phyloP scores from a whole-genome alignment of 441 rosid species.

The Corymbia calophylla region DNA sequence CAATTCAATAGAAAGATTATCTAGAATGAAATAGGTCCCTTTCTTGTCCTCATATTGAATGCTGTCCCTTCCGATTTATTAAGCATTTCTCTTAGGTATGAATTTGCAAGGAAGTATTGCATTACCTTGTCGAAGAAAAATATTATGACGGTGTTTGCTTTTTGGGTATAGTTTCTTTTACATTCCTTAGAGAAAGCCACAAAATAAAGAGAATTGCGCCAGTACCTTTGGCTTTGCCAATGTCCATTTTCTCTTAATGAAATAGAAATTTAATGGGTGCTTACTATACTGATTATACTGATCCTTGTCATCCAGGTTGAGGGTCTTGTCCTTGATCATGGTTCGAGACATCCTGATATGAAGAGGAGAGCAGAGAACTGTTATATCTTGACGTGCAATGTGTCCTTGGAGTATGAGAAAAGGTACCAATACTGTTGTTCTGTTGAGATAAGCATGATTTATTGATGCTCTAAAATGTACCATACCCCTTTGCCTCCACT shows the following conservation, averaged over 20 bases:
- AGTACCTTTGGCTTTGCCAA: not conserved
- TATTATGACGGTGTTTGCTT: not conserved
- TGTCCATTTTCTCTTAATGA: not conserved
- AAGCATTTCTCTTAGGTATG: not conserved
- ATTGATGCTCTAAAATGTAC: not conserved
- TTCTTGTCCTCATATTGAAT: not conserved
- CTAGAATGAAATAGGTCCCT: not conserved
- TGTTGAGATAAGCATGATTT: not conserved
- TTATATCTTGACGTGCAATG: conserved; percentile 90
- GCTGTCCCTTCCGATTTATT: not conserved
- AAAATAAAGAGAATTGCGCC: not conserved
- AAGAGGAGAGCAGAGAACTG: conserved; percentile 95
- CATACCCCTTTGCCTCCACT: not conserved
- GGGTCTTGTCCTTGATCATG: conserved; percentile 97
- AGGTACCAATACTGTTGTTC: conserved; percentile 32
- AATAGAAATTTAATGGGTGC: not conserved
- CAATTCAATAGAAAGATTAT: not conserved
- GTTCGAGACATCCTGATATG: conserved; percentile 99
- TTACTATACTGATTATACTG: not conserved
- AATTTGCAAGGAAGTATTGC: not conserved
- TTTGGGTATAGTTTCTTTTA: not conserved
- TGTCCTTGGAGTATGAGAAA: conserved; percentile 91
- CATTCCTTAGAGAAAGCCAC: not conserved
- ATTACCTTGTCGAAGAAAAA: not conserved
- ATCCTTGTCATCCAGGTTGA: conserved; percentile 45